Conservation (phyloP, 2,329 filamentous ascomycete species). For the Diplodia intermedia region DNA sequence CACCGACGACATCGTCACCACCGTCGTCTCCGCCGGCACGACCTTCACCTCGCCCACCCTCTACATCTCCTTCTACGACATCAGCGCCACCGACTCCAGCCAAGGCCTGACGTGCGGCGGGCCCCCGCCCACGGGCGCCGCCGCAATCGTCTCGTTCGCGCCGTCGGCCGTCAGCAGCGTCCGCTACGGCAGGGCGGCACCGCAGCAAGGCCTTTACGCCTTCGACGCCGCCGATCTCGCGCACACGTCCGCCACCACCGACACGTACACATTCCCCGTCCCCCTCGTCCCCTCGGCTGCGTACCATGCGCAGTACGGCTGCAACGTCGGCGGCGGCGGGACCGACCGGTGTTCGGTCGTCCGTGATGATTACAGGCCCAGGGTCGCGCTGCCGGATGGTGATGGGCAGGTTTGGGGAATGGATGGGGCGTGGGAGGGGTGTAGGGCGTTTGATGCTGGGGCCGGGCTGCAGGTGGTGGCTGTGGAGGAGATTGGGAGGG, state of each 20-base stretch:
- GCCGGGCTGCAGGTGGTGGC: neutral
- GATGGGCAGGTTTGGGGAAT: neutral
- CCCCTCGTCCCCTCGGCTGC: neutral
- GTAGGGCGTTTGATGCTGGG: neutral
- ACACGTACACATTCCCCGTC: neutral
- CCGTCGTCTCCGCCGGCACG: neutral
- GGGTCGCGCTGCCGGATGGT: neutral
- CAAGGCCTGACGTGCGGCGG: neutral
- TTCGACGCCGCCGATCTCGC: neutral
- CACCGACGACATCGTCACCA: neutral
- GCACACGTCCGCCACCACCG: neutral
- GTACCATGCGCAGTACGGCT: neutral
- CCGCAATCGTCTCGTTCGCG: neutral
- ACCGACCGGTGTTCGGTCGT: neutral
- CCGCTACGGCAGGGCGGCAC: neutral
- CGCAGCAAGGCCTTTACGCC: neutral
- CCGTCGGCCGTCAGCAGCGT: neutral
- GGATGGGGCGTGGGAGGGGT: neutral
- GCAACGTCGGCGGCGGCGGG: neutral
- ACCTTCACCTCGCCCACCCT: slow-evolving; percentile 6
- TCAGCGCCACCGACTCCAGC: neutral
- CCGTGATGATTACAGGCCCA: neutral
- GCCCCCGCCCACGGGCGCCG: neutral
- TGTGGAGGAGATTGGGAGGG: neutral
- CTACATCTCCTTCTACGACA: slow-evolving; percentile 9